Conservation (phyloP, 306 rosid species). For the Cercis canadensis region DNA sequence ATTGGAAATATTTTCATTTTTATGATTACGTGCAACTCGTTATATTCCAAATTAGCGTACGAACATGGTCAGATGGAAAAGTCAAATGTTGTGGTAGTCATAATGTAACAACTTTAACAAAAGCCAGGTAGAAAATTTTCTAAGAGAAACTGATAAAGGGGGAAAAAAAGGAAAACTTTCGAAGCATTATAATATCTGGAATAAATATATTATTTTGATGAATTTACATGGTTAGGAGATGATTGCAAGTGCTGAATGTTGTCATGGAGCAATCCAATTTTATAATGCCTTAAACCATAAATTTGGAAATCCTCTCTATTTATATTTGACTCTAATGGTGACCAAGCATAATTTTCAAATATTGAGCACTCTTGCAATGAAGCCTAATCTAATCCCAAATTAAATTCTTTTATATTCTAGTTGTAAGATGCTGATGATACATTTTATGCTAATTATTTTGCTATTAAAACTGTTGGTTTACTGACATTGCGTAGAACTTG, state of each 20-base stretch:
- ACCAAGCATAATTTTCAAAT: background rate
- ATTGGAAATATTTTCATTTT: background rate
- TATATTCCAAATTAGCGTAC: slow-evolving; percentile 13
- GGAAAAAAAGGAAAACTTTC: too few relatives aligned
- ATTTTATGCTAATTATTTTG: too few relatives aligned
- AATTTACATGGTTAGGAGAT: slow-evolving; percentile 4
- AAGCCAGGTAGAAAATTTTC: too few relatives aligned
- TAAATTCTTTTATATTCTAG: background rate
- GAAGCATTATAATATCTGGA: background rate
- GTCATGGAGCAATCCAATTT: slow-evolving; percentile 17
- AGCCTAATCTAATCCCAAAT: background rate
- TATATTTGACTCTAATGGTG: background rate
- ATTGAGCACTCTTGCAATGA: too few relatives aligned
- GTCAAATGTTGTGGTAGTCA: slow-evolving; percentile 10
- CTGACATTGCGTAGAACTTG: too few relatives aligned
- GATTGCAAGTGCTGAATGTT: slow-evolving; percentile 5
- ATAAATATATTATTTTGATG: slow-evolving; percentile 1
- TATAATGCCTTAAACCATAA: background rate
- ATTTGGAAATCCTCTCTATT: too few relatives aligned
- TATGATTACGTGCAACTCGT: background rate
- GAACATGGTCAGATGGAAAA: background rate
- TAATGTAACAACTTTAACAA: too few relatives aligned
- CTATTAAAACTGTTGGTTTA: too few relatives aligned
- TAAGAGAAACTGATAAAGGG: too few relatives aligned
- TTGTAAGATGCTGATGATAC: background rate